Percentiles rank a stretch among this genome's conserved stretches.
Evolutionary conservation across 208 protist species (phyloP).

Genomic region (Wallacemonas rigidus): DNA sequence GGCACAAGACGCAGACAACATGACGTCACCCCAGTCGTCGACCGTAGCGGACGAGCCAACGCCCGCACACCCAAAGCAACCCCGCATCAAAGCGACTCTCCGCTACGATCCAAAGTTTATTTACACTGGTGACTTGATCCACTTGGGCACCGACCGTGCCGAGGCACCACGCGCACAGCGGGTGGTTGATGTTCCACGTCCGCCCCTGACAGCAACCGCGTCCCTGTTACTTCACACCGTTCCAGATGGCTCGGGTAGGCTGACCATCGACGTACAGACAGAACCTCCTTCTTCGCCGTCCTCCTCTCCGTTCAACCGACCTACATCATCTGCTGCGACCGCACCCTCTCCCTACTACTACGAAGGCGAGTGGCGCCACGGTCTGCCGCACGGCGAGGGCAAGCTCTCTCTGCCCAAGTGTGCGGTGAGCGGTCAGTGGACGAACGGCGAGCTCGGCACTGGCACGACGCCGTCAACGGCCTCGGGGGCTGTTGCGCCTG

Average conservation of each 20-base stretch:
- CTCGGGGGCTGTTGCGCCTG: not conserved
- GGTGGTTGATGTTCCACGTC: not conserved
- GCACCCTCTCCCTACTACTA: conserved; percentile 32
- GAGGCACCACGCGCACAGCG: no score
- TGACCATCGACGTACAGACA: not conserved
- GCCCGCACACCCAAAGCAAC: not conserved
- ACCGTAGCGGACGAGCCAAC: no score
- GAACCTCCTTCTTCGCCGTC: no score
- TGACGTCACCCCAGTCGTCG: no score
- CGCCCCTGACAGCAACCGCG: not conserved
- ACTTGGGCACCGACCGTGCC: not conserved
- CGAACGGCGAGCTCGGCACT: conserved; percentile 29
- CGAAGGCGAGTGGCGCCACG: conserved; percentile 50
- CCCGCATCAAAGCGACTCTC: not conserved
- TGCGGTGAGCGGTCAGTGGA: conserved; percentile 60
- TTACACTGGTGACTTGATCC: conserved; percentile 6
- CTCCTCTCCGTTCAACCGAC: no score
- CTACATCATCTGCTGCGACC: not conserved
- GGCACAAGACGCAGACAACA: no score
- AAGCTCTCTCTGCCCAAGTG: conserved; percentile 47
- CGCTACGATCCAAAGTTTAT: conserved; percentile 6
- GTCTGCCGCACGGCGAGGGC: conserved; percentile 50
- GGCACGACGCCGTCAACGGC: conserved; percentile 10
- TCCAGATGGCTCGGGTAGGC: not conserved
- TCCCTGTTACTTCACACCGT: not conserved